Base-by-base conservation (phyloP, 495 filamentous ascomycete genomes). In the Daldinia bambusicola region DNA sequence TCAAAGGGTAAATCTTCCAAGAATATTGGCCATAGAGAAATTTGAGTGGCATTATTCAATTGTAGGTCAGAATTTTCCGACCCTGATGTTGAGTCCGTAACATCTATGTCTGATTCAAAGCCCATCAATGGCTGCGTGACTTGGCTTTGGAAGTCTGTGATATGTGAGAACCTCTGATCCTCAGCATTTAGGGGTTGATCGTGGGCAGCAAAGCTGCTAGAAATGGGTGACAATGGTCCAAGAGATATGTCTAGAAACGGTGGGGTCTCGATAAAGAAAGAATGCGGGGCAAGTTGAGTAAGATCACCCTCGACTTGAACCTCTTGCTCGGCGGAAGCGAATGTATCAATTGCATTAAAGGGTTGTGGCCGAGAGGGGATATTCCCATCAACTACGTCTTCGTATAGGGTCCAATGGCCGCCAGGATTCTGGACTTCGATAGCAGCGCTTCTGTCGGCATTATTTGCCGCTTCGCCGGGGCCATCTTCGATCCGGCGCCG, bases 1-100 rank as follows among this genome's bases (percentile, higher is more conserved):
- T 66, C 57, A 48, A 66, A 71, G 7, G 68, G 68, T 6, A 71
- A 50, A 66, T 59, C n/a, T 0, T 71, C 3, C 7, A 52, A n/a
- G 22, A 10, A 45, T 13, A 37, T 13, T n/a, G 26, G 18, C 8
- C 36, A 16, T 6, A 50, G 26, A 31, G 55, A n/a, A 18, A 64
- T 61, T 18, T 38, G 55, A 14, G 38, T 5, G 16, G 7, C 4
- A 7, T 50, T 31, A n/a, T n/a, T 13, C 36, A 14, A 18, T n/a
- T 16, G n/a, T 3, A 2, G 20, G 9, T 22, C 32, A 20, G 16
- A 50, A 2, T 7, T 56, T 31, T 13, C 22, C 12, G 56, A 31
- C 30, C 45, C 51, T 2, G 18, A 12, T 7, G n/a, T 13, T 22
- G 50, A 31, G 60, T 16, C 31, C 6, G 50, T 30, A 26, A 61